Evolutionary conservation across 345 rosid genomes (phyloP).

Genomic region (Leavenworthia alabamica): DNA sequence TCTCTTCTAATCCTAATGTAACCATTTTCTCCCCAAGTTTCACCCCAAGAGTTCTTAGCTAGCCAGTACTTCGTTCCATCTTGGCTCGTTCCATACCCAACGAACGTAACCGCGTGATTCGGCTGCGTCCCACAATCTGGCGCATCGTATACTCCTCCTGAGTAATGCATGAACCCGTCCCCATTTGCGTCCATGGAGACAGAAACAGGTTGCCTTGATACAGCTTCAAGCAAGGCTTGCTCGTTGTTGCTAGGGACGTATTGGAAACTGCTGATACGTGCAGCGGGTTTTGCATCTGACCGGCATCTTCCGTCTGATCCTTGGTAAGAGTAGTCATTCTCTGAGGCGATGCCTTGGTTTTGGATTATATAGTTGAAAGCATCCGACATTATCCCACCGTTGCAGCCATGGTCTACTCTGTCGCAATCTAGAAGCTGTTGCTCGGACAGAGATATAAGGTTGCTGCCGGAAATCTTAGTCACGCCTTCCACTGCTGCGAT

Average conservation of each 20-base stretch:
- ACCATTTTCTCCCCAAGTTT: constrained; percentile 49
- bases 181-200: constrained; percentile 38
- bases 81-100: constrained; percentile 44
- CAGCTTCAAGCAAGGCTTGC: constrained; percentile 43
- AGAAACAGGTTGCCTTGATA: constrained; percentile 49
- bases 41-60: constrained; percentile 57
- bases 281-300: constrained; percentile 23
- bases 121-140: constrained; percentile 32
- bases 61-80: constrained; percentile 53
- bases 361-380: constrained; percentile 42
- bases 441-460: constrained; percentile 22
- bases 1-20: constrained; percentile 49
- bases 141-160: constrained; percentile 39
- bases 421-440: constrained; percentile 31
- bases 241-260: constrained; percentile 45
- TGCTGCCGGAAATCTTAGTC: constrained; percentile 16
- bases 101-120: constrained; percentile 45
- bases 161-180: constrained; percentile 37
- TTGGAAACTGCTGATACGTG: constrained; percentile 42
- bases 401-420: constrained; percentile 35
- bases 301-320: constrained; percentile 29
- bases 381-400: constrained; percentile 52
- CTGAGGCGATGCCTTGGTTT: constrained; percentile 45
- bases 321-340: constrained; percentile 41
- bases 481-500: constrained; percentile 47